These are phyloP conservation scores for Neospora caninum DNA, from an alignment of 169 alveolate species.

Conservation along the genomic window DNA sequence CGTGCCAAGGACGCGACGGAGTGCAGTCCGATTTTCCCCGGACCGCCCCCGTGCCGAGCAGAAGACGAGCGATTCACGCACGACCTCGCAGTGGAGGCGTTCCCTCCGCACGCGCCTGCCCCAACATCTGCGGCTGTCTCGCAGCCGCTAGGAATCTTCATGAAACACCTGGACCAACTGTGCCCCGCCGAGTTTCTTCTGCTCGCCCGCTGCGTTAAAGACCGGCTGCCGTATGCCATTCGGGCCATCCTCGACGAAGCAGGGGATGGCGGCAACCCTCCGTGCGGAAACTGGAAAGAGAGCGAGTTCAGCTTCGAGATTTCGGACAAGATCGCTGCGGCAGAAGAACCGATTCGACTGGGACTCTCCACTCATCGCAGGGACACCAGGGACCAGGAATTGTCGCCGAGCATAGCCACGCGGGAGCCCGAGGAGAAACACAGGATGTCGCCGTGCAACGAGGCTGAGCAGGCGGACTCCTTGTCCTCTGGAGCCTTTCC, in stretches of 20 bases:
- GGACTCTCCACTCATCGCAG: not conserved
- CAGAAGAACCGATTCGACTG: not conserved
- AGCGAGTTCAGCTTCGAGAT: not conserved
- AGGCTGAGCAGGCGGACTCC: no score
- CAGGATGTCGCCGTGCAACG: no score
- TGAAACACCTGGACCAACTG: conserved; percentile 33
- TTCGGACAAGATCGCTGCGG: not conserved
- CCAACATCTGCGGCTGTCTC: not conserved
- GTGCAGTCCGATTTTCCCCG: not conserved
- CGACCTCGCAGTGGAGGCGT: no score
- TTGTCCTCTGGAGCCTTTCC: no score
- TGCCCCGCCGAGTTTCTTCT: conserved; percentile 56
- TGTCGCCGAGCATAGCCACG: not conserved
- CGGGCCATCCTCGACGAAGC: conserved; percentile 9
- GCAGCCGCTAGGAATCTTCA: conserved; percentile 25
- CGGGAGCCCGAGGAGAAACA: no score
- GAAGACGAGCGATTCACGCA: no score
- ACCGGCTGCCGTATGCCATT: conserved; percentile 21
- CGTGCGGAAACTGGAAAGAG: not conserved
- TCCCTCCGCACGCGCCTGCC: no score
- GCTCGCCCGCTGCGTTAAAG: conserved; percentile 40
- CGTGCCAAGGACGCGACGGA: not conserved
- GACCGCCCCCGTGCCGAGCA: no score
- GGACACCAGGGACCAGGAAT: not conserved
- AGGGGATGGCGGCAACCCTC: not conserved